Base-by-base conservation (phyloP, 768 basidiomycete species). In the Psilocybe tampanensis region DNA sequence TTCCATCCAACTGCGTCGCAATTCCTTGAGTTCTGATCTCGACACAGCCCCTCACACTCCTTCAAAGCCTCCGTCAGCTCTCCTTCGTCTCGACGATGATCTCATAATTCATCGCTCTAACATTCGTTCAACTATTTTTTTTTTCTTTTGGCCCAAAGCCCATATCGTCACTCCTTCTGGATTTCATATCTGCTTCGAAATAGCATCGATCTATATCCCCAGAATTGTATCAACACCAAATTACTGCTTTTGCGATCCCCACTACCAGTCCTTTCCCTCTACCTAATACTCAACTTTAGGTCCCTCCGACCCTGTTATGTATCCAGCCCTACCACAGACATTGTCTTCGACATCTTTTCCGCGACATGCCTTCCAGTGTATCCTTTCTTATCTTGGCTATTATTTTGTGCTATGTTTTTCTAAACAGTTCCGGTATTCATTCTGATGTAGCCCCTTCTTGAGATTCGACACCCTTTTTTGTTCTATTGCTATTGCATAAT, bases 1-100 rank as follows among this genome's bases (percentile, higher is more conserved):
- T 86, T 88, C 58, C 88, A 91, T 61, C 80, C 86, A 26, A 78
- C 83, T 62, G 78, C 82, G 15, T 89, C 84, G 66, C 88, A 89
- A 55, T 92, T 92, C 70, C 78, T 84, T 36, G 89, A 92, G 72
- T 92, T 92, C 67, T 92, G 75, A 81, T 24, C 56, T 43, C 53
- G 56, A 47, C 42, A 52, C 60, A 61, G 55, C 63, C 67, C 64
- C 58, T 65, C 66, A 11, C 47, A 32, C 18, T 44, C 44, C 44
- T 22, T 36, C 41, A 39, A 47, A 43, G 43, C 17, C n/a, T 18
- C 32, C 32, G 39, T 26, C 22, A 32, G 29, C 41, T 49, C 32
- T 29, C 34, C 29, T 21, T 11, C 29, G 29, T 29, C 29, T 9
- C 29, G 9, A 9, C 29, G 29, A 29, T 29, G 29, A 29, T 5